A percentile compares a stretch with the other conserved stretches of the same genome.
Conservation (phyloP, 2,329 filamentous ascomycete genomes). For the Aspergillus sp. region DNA sequence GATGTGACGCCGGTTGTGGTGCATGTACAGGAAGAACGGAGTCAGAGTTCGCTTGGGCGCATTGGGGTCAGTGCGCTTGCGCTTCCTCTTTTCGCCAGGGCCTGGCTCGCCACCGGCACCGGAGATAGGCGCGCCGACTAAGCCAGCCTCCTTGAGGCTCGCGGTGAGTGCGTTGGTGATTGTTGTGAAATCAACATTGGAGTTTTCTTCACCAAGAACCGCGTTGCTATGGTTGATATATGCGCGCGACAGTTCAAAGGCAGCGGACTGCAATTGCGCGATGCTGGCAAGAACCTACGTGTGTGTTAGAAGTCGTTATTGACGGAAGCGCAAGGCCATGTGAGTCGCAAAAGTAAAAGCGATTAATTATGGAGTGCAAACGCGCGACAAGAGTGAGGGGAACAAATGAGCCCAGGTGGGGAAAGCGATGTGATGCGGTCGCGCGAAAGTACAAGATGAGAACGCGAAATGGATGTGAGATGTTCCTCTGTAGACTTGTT, state of each 20-base stretch:
- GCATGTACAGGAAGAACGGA: slow-evolving; percentile 93
- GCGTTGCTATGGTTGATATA: slow-evolving; percentile 88
- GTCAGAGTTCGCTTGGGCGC: slow-evolving; percentile 92
- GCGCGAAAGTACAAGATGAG: not conserved
- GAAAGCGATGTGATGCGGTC: not conserved
- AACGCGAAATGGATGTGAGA: not conserved
- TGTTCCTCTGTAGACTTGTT: not conserved
- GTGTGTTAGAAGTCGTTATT: slow-evolving; percentile 14
- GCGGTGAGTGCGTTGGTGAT: slow-evolving; percentile 39
- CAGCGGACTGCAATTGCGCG: slow-evolving; percentile 73
- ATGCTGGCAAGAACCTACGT: slow-evolving; percentile 72
- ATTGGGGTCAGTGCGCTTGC: slow-evolving; percentile 86
- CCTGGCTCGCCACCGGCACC: slow-evolving; percentile 49
- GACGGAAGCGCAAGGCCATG: not conserved
- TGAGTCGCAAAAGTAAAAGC: slow-evolving; percentile 2
- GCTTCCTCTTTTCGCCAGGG: slow-evolving; percentile 76
- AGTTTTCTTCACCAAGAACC: slow-evolving; percentile 64
- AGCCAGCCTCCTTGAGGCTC: slow-evolving; percentile 46
- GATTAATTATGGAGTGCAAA: slow-evolving; percentile 10
- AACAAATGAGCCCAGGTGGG: slow-evolving; percentile 4
- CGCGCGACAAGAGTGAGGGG: slow-evolving; percentile 12
- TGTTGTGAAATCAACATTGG: slow-evolving; percentile 54
- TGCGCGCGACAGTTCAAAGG: slow-evolving; percentile 76
- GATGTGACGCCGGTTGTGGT: slow-evolving; percentile 80
- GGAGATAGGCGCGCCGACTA: slow-evolving; percentile 42